Evolutionary conservation across 108 stramenopile species (phyloP), one percentile per base, ranked within the genome.

Genomic region (Nannochloropsis oceanica): DNA sequence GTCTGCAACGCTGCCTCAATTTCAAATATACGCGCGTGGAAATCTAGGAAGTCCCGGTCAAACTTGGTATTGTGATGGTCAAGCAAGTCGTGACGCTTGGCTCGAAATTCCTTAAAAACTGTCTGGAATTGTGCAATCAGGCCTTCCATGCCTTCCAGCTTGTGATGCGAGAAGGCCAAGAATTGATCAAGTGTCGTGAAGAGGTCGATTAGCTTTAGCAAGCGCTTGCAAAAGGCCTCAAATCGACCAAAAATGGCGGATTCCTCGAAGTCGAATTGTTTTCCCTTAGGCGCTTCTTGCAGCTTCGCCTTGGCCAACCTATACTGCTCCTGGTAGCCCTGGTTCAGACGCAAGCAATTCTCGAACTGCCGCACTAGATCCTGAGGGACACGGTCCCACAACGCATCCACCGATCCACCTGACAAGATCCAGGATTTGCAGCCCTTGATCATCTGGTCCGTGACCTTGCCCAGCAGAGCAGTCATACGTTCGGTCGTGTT

Each of bases 191-290:
- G 93, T 14, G 95, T 96, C 82, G 90, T 89, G 88, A 95, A 95
- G 94, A 96, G 93, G 86, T 95, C 95, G 81, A 95, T 95, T 84
- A 96, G 91, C 90, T 96, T 96, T 84, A 94, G 92, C 43, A 95
- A 89, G 80, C 95, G 89, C n/a, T 95, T 90, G 90, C 94, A 94
- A 82, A 96, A 96, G 50, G 95, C 90, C 83, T 96, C 94, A 73
- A 96, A 95, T 83, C 94, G 94, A 43, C 95, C 95, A 85, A 95
- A 94, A 81, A 95, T 94, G 81, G 93, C 91, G 89, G 92, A 93
- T 83, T 95, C 94, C 81, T 93, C 91, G 50, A 95, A 95, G 89
- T 94, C 93, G 79, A 95, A 95, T 84, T 94, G 94, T 93, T 95
- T 96, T 20, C 93, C 94, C 86, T 88, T 92, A 12, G 94, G 93